Evolutionary conservation across 2,329 filamentous ascomycete species (phyloP).

Genomic region (Epichloe aotearoae): DNA sequence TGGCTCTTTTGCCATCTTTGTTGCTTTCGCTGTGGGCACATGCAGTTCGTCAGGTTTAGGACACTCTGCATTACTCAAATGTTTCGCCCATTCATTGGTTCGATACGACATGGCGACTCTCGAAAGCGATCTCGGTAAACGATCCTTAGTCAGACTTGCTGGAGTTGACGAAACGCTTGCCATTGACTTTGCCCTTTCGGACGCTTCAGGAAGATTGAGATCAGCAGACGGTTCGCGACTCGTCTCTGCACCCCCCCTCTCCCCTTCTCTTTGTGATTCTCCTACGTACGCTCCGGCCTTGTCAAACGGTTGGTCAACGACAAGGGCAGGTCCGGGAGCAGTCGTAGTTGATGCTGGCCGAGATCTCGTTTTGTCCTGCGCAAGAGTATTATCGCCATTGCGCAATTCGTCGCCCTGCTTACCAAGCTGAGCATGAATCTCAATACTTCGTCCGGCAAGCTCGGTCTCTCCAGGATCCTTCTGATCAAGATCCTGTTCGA

Average conservation of each 20-base stretch:
- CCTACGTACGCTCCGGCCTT: neutral
- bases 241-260: conserved; percentile 2
- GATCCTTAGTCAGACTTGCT: conserved; percentile 41
- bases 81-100: conserved; percentile 94
- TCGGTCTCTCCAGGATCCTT: conserved; percentile 6
- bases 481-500: conserved; percentile 1
- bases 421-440: conserved; percentile 27
- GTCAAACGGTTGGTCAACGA: neutral
- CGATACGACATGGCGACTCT: conserved; percentile 70
- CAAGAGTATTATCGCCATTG: neutral
- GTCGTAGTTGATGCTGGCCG: neutral
- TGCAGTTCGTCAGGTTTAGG: conserved; percentile 53
- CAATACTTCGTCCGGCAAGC: conserved; percentile 17
- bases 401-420: conserved; percentile 4
- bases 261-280: neutral
- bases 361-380: neutral
- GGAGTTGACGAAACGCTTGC: conserved; percentile 29
- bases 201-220: conserved; percentile 9
- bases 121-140: conserved; percentile 58
- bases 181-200: conserved; percentile 26
- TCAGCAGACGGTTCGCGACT: conserved; percentile 3
- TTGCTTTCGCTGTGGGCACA: conserved; percentile 19
- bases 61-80: conserved; percentile 62
- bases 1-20: conserved; percentile 3
- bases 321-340: neutral